Percentiles rank a stretch among this genome's conserved stretches.
Evolutionary conservation across 768 basidiomycete genomes (phyloP).

Genomic region (Mycena rebaudengoi): DNA sequence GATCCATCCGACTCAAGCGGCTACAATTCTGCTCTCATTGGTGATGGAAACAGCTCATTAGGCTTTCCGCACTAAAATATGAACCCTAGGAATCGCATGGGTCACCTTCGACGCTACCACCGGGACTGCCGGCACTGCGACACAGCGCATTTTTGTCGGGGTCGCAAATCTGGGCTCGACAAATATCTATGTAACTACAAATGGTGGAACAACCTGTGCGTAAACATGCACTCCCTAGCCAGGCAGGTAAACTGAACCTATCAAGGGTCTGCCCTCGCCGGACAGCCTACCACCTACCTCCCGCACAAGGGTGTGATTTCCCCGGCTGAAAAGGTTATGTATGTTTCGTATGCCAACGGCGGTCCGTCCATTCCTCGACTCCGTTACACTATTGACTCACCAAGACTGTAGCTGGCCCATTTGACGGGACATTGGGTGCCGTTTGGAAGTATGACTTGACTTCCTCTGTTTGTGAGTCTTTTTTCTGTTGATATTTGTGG

Average conservation of each 20-base stretch:
- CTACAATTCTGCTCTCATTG: slow-evolving; percentile 51
- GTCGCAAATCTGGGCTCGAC: slow-evolving; percentile 63
- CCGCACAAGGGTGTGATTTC: slow-evolving; percentile 76
- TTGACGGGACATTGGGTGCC: slow-evolving; percentile 62
- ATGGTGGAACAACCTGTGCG: slow-evolving; percentile 67
- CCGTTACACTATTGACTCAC: too few relatives aligned
- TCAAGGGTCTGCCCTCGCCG: slow-evolving; percentile 63
- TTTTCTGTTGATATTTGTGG: not conserved
- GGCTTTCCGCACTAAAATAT: not conserved
- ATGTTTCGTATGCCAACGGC: slow-evolving; percentile 69
- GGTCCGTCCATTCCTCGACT: too few relatives aligned
- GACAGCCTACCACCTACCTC: slow-evolving; percentile 64
- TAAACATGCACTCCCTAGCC: not conserved
- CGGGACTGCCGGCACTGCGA: slow-evolving; percentile 60
- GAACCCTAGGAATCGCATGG: slow-evolving; percentile 57
- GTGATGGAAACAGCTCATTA: too few relatives aligned
- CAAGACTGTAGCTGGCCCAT: slow-evolving; percentile 59
- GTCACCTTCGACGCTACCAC: slow-evolving; percentile 71
- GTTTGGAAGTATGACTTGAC: slow-evolving; percentile 63
- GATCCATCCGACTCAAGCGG: slow-evolving; percentile 60
- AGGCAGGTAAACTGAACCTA: not conserved
- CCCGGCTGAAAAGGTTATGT: slow-evolving; percentile 62
- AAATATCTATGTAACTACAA: slow-evolving; percentile 64
- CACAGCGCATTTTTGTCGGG: slow-evolving; percentile 73
- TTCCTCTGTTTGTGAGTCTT: slow-evolving; percentile 51